Conservation (phyloP, 768 basidiomycete species). For the Lyophyllum decastes region DNA sequence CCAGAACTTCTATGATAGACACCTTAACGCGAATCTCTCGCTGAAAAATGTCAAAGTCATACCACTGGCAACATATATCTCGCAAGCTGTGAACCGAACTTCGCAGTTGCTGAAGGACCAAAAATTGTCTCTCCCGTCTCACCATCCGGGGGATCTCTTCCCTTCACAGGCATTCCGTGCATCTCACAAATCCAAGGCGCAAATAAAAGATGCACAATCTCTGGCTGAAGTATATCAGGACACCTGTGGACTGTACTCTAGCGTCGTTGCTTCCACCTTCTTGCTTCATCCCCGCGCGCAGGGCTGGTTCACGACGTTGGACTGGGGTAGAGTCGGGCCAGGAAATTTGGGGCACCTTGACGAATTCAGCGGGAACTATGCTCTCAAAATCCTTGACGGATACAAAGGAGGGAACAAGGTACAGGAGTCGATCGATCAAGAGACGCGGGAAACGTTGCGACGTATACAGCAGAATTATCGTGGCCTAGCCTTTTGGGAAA, state of each 20-base stretch:
- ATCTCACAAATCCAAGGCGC: background rate
- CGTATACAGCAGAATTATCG: background rate
- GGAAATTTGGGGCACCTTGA: background rate
- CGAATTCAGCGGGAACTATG: slow-evolving; percentile 4
- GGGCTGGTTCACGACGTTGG: background rate
- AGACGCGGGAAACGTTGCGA: background rate
- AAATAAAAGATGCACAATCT: background rate
- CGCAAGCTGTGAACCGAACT: background rate
- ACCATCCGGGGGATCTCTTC: background rate
- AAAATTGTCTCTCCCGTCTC: background rate
- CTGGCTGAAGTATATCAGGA: background rate
- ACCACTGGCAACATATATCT: background rate
- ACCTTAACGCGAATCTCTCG: background rate
- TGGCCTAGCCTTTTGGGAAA: slow-evolving; percentile 6
- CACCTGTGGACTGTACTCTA: background rate
- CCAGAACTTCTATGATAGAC: slow-evolving; percentile 6
- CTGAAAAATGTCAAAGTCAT: background rate
- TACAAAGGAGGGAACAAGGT: too few relatives aligned
- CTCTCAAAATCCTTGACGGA: background rate
- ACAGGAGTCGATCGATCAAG: background rate
- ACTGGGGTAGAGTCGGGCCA: background rate
- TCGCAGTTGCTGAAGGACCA: background rate
- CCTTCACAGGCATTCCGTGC: background rate
- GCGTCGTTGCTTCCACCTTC: background rate
- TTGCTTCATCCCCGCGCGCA: background rate